Percentiles rank a stretch among this genome's conserved stretches.
Conservation (phyloP, 805 yeast species). For the Ogataea angusta region DNA sequence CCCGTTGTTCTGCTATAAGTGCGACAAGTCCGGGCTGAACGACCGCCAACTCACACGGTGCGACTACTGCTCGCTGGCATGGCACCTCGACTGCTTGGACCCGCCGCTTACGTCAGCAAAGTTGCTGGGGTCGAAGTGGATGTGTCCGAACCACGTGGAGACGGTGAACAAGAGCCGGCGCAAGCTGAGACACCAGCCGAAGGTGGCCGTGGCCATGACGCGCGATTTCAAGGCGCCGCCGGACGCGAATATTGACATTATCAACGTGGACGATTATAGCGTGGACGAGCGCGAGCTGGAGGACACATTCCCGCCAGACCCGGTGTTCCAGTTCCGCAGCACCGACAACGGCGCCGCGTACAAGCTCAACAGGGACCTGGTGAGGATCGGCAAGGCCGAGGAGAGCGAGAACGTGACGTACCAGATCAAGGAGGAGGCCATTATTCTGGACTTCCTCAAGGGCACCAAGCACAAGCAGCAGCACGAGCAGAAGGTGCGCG, state of each 20-base stretch:
- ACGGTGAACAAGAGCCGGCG: conserved; percentile 45
- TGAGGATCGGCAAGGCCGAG: conserved; percentile 18
- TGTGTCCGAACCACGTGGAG: conserved; percentile 83
- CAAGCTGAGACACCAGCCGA: conserved; percentile 47
- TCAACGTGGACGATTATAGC: conserved; percentile 36
- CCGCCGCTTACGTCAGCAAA: conserved; percentile 74
- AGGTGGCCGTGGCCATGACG: conserved; percentile 52
- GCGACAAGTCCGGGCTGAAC: conserved; percentile 65
- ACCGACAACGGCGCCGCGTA: conserved; percentile 34
- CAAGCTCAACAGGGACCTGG: conserved; percentile 20
- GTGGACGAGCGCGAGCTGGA: conserved; percentile 23
- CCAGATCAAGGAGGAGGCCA: conserved; percentile 63
- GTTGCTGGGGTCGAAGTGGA: conserved; percentile 78
- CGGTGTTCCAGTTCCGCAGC: conserved; percentile 34
- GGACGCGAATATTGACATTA: conserved; percentile 52
- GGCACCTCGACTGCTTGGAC: conserved; percentile 86
- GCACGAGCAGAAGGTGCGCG: conserved; percentile 34
- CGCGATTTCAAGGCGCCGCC: conserved; percentile 45
- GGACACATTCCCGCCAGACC: conserved; percentile 33
- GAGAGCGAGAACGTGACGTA: conserved; percentile 42
- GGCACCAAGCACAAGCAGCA: conserved; percentile 42
- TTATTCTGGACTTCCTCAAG: conserved; percentile 65
- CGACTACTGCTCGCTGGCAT: conserved; percentile 76
- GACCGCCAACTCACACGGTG: conserved; percentile 64
- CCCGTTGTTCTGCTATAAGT: conserved; percentile 69